phyloP scores from a whole-genome alignment of 805 yeast species.

The Candida khao-thaluensis region DNA sequence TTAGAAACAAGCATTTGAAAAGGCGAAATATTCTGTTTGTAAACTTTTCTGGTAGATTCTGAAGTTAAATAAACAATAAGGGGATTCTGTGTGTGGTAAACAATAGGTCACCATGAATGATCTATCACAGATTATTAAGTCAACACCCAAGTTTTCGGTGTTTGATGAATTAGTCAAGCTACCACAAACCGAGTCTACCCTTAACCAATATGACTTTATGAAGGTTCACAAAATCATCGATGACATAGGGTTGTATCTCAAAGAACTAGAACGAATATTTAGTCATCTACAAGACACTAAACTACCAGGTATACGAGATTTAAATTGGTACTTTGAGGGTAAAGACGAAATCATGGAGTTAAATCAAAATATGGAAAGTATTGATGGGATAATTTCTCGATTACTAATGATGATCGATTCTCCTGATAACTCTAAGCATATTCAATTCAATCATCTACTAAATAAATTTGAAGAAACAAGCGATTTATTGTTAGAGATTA shows the following conservation, averaged over 20 bases:
- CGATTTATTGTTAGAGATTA: conserved; percentile 27
- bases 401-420: conserved; percentile 20
- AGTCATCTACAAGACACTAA: conserved; percentile 11
- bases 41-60: too few species aligned
- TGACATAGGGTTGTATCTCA: conserved; percentile 27
- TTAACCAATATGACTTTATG: conserved; percentile 25
- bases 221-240: conserved; percentile 28
- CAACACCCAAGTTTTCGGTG: conserved; percentile 21
- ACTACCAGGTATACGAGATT: conserved; percentile 5
- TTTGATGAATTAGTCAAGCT: conserved; percentile 23
- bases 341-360: conserved; percentile 20
- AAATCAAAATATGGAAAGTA: conserved; percentile 19
- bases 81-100: too few species aligned
- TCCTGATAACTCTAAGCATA: conserved; percentile 11
- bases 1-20: too few species aligned
- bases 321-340: conserved; percentile 29
- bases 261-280: conserved; percentile 19
- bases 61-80: too few species aligned
- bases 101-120: conserved; percentile 8
- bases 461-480: conserved; percentile 26
- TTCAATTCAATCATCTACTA: conserved; percentile 18
- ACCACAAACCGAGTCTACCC: conserved; percentile 13
- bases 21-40: too few species aligned
- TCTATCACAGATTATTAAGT: conserved; percentile 18
- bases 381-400: conserved; percentile 26